Conservation (phyloP, 257 asterid genomes). For the Galeopsis tetrahit region DNA sequence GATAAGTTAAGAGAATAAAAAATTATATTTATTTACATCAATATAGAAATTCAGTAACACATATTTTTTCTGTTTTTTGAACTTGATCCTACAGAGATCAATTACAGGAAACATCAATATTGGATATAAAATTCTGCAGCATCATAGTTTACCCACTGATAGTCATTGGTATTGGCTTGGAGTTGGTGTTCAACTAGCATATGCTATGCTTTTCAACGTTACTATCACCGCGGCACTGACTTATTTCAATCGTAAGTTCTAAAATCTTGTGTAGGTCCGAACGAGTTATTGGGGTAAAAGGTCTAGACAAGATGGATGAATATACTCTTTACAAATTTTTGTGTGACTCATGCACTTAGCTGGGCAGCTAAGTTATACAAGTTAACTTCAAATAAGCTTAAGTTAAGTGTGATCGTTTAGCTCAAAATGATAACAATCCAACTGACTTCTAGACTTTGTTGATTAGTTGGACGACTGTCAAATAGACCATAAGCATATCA, state of each 20-base stretch:
- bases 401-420: no score
- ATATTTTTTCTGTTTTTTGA: not conserved
- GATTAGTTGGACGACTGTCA: no score
- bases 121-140: constrained; percentile 55
- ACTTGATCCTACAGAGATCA: constrained; percentile 49
- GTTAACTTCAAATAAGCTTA: no score
- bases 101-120: constrained; percentile 48
- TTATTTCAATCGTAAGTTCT: constrained; percentile 68
- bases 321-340: no score
- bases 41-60: not conserved
- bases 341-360: no score
- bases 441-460: no score
- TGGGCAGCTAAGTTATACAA: no score
- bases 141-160: constrained; percentile 61
- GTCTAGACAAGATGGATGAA: no score
- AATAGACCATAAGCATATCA: no score
- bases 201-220: constrained; percentile 67
- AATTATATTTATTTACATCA: not conserved
- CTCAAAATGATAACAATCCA: no score
- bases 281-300: no score
- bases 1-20: no score
- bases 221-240: constrained; percentile 68
- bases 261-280: not conserved
- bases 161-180: constrained; percentile 87
- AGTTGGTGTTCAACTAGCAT: constrained; percentile 62